phyloP scores from a whole-genome alignment of 23 red algal species.

The Gracilaria vermiculophylla region DNA sequence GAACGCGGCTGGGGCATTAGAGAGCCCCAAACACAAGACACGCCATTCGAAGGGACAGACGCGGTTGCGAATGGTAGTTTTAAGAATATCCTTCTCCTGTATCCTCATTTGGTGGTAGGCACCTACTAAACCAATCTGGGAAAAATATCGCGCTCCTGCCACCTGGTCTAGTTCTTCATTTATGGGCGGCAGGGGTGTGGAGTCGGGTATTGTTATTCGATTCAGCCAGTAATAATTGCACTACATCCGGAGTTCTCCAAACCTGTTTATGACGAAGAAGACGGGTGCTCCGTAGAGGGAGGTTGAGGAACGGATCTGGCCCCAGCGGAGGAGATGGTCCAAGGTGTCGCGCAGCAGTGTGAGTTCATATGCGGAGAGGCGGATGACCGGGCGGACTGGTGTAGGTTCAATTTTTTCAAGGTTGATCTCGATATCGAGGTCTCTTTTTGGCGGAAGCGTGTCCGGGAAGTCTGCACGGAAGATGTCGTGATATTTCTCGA shows the following conservation, averaged over 20 bases:
- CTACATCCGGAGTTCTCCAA: neutral
- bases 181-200: conserved; percentile 7
- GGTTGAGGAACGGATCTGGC: neutral
- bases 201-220: neutral
- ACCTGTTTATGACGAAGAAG: neutral
- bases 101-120: conserved; percentile 36
- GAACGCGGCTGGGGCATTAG: no score
- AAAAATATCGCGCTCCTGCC: neutral
- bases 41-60: conserved; percentile 13
- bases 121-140: conserved; percentile 1
- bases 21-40: neutral
- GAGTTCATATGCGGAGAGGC: neutral
- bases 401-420: neutral
- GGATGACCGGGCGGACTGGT: neutral
- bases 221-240: conserved; percentile 13
- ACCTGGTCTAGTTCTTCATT: conserved; percentile 33
- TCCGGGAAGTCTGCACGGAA: no score
- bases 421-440: neutral
- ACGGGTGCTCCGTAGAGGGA: no score
- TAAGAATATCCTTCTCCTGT: neutral
- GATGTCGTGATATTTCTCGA: no score
- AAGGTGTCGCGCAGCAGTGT: neutral
- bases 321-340: neutral
- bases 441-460: no score
- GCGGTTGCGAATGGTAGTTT: neutral